A percentile compares a stretch with the other conserved stretches of the same genome.
These are phyloP conservation scores for Sugiyamaella neomexicana DNA, from an alignment of 1,139 yeast genomes.

Conservation along the genomic window DNA sequence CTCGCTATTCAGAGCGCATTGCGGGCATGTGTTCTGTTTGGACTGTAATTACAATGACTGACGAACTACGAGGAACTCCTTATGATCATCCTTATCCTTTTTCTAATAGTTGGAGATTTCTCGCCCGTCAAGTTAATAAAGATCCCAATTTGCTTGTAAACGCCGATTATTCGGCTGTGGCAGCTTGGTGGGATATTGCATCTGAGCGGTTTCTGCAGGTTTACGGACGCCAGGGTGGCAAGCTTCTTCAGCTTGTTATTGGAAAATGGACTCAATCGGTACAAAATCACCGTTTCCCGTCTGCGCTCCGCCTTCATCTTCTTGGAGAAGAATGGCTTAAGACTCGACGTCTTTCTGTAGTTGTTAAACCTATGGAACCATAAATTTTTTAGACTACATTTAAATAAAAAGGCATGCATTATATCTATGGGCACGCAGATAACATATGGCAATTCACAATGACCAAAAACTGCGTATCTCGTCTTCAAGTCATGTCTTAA, in stretches of 20 bases:
- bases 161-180: slow-evolving; percentile 68
- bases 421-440: too few species aligned
- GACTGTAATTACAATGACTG: slow-evolving; percentile 60
- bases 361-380: slow-evolving; percentile 8
- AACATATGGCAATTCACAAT: too few species aligned
- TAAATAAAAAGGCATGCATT: too few species aligned
- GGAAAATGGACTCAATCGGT: slow-evolving; percentile 54
- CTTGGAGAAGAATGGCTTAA: slow-evolving; percentile 75
- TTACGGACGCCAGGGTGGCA: slow-evolving; percentile 70
- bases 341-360: slow-evolving; percentile 38
- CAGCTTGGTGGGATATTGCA: slow-evolving; percentile 92
- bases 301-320: slow-evolving; percentile 72
- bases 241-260: slow-evolving; percentile 53
- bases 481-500: too few species aligned
- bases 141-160: slow-evolving; percentile 53
- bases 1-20: slow-evolving; percentile 77
- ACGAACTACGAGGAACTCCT: slow-evolving; percentile 21
- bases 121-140: slow-evolving; percentile 69
- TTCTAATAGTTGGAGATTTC: slow-evolving; percentile 61
- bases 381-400: background rate
- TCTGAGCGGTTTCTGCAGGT: slow-evolving; percentile 54
- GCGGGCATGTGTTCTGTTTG: slow-evolving; percentile 83
- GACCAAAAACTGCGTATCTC: too few species aligned
- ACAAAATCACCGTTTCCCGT: slow-evolving; percentile 57
- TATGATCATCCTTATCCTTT: slow-evolving; percentile 55